Evolutionary conservation across 176 grass and related monocot genomes (phyloP).

Genomic region (Alopecurus myosuroides): DNA sequence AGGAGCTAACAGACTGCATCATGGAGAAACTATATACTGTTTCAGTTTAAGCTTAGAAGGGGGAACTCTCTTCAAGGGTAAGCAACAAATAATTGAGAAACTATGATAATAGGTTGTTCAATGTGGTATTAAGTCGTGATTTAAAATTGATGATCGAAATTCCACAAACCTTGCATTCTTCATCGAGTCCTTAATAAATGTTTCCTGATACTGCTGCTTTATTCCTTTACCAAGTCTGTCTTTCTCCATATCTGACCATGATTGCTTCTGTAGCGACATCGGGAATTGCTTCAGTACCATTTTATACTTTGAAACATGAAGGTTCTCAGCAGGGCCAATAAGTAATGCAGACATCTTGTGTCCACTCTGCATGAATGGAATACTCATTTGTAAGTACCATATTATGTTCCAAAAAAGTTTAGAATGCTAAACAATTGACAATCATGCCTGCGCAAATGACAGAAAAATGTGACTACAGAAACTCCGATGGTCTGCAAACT

Average conservation of each 20-base stretch:
- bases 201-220: conserved; percentile 94
- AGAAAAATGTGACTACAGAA: not conserved
- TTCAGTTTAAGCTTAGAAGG: not conserved
- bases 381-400: not conserved
- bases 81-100: not conserved
- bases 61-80: not conserved
- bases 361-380: conserved; percentile 37
- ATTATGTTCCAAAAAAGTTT: not conserved
- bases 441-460: not conserved
- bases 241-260: conserved; percentile 73
- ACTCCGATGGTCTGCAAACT: not conserved
- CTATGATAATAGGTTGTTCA: not conserved
- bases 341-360: conserved; percentile 46
- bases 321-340: conserved; percentile 70
- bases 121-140: not conserved
- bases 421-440: not conserved
- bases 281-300: conserved; percentile 69
- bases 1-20: not conserved
- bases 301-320: conserved; percentile 61
- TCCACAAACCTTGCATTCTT: conserved; percentile 59
- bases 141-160: not conserved
- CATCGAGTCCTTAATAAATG: conserved; percentile 65
- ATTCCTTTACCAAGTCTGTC: conserved; percentile 84
- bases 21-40: not conserved
- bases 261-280: conserved; percentile 50